Conservation (phyloP, 139 green algal species). For the Micractinium sp. region DNA sequence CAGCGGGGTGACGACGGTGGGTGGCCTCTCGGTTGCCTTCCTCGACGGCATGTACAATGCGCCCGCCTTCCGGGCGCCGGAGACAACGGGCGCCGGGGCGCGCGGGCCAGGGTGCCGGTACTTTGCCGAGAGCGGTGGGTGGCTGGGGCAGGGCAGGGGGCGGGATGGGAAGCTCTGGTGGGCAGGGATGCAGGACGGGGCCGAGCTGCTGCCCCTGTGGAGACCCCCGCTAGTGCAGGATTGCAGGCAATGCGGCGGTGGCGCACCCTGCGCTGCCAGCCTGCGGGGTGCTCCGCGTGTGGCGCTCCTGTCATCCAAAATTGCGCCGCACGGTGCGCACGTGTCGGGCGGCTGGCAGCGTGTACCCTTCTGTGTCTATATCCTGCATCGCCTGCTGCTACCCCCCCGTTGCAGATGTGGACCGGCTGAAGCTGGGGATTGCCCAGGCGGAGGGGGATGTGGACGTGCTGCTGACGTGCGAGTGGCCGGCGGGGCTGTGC, state of each 20-base stretch:
- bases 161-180: too few relatives aligned
- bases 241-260: too few relatives aligned
- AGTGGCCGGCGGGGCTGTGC: constrained; percentile 79
- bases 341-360: too few relatives aligned
- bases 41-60: constrained; percentile 80
- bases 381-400: neutral
- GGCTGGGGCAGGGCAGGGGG: neutral
- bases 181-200: neutral
- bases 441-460: constrained; percentile 72
- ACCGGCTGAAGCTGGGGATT: constrained; percentile 59
- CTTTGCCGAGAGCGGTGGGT: constrained; percentile 54
- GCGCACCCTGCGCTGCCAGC: too few relatives aligned
- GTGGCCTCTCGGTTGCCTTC: constrained; percentile 79
- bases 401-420: constrained; percentile 60
- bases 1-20: constrained; percentile 62
- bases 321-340: too few relatives aligned
- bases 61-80: constrained; percentile 39
- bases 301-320: too few relatives aligned
- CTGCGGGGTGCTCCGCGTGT: too few relatives aligned
- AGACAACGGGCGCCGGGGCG: neutral
- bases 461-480: constrained; percentile 86
- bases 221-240: too few relatives aligned
- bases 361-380: too few relatives aligned
- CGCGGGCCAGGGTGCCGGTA: constrained; percentile 41
- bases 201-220: too few relatives aligned